Evolutionary conservation across 1,139 yeast species (phyloP).

Genomic region (Suhomyces taliae): DNA sequence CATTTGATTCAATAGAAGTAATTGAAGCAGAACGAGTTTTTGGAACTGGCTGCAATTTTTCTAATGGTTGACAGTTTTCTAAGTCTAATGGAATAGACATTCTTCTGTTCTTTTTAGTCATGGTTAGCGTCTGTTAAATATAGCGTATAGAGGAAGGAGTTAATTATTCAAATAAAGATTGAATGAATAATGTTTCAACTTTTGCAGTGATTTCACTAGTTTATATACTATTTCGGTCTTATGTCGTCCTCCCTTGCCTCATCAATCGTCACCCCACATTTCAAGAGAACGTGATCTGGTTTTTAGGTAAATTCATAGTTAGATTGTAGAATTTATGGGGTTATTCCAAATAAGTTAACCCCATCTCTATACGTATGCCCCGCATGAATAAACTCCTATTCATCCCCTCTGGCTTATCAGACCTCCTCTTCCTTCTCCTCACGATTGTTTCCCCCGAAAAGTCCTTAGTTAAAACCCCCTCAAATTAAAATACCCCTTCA

Average conservation of each 20-base stretch:
- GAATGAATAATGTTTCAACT: not conserved
- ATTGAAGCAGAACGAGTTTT: constrained; percentile 29
- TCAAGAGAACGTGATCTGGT: constrained; percentile 2
- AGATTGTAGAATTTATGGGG: too few relatives aligned
- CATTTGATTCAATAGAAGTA: constrained; percentile 34
- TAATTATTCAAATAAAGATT: not conserved
- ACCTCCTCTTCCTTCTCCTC: constrained; percentile 3
- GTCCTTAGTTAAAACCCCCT: not conserved
- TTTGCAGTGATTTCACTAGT: not conserved
- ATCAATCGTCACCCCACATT: constrained; percentile 6
- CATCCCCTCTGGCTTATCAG: not conserved
- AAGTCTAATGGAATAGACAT: constrained; percentile 33
- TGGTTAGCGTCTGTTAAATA: not conserved
- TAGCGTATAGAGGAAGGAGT: not conserved
- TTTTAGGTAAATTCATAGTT: not conserved
- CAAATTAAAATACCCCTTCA: not conserved
- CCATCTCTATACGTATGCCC: not conserved
- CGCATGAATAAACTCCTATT: not conserved
- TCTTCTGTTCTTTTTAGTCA: constrained; percentile 22
- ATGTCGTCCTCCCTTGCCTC: not conserved
- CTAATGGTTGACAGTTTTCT: constrained; percentile 40
- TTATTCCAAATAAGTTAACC: not conserved
- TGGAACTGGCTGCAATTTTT: constrained; percentile 42
- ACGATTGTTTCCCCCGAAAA: not conserved
- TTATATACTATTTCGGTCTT: not conserved